A percentile compares a stretch with the other conserved stretches of the same genome.
These are phyloP conservation scores for Arthrobotrys musiformis DNA, from an alignment of 2,329 filamentous ascomycete species.

Conservation along the genomic window DNA sequence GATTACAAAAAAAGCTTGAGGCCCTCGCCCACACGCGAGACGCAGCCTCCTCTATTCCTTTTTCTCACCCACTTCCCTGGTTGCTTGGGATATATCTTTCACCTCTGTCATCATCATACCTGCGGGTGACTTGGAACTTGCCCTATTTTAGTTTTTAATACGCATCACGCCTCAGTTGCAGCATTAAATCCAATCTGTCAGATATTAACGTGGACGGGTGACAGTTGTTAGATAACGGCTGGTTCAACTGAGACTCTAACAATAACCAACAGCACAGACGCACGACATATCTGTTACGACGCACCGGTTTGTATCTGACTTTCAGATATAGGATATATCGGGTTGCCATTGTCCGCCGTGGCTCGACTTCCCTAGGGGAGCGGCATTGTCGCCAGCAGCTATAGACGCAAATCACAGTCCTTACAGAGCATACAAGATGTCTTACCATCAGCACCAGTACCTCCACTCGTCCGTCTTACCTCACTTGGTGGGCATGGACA, in stretches of 20 bases:
- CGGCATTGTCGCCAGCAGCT: conserved; percentile 27
- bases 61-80: conserved; percentile 44
- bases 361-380: conserved; percentile 52
- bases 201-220: conserved; percentile 40
- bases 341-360: conserved; percentile 15
- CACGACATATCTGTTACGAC: conserved; percentile 26
- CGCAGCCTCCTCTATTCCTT: conserved; percentile 52
- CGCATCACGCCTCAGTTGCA: conserved; percentile 20
- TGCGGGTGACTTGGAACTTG: conserved; percentile 41
- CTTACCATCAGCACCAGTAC: conserved; percentile 51
- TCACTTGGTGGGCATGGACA: conserved; percentile 35
- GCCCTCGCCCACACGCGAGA: conserved; percentile 53
- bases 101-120: conserved; percentile 49
- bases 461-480: conserved; percentile 54
- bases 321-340: conserved; percentile 32
- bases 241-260: conserved; percentile 31
- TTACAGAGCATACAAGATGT: conserved; percentile 29
- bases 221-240: conserved; percentile 31
- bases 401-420: conserved; percentile 1
- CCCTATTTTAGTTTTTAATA: conserved; percentile 38
- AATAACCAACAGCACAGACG: conserved; percentile 24
- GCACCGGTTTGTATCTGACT: conserved; percentile 13
- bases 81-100: conserved; percentile 38
- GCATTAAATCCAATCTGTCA: conserved; percentile 18
- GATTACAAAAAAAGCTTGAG: conserved; percentile 55